Evolutionary conservation across 352 stramenopile species (phyloP).

Genomic region (Pythium pyrilobum): DNA sequence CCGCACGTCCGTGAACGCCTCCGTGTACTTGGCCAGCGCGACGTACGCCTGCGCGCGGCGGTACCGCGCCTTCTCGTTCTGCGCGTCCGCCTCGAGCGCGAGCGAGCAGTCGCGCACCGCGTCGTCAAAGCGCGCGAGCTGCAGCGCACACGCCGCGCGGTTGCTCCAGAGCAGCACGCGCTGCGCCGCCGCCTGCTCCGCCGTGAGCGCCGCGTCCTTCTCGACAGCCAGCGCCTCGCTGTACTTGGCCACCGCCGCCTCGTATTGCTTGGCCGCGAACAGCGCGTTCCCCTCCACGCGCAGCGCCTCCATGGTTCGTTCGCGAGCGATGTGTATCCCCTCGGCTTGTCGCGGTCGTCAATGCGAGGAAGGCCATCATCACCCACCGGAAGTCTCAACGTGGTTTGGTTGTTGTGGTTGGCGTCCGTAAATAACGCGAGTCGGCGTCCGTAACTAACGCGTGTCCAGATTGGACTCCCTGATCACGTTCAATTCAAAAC

Average conservation of each 20-base stretch:
- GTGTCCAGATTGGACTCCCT: no score
- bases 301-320: constrained; percentile 43
- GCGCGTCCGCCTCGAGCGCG: constrained; percentile 37
- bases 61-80: constrained; percentile 78
- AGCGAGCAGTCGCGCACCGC: constrained; percentile 50
- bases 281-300: constrained; percentile 68
- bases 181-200: constrained; percentile 31
- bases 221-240: constrained; percentile 33
- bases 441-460: no score
- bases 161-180: constrained; percentile 72
- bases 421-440: no score
- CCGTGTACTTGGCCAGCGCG: constrained; percentile 54
- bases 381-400: no score
- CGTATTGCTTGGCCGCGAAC: constrained; percentile 69
- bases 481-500: constrained; percentile 6
- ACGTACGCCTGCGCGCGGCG: constrained; percentile 69
- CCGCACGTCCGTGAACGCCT: constrained; percentile 68
- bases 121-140: constrained; percentile 51
- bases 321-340: no score
- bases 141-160: constrained; percentile 62
- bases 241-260: constrained; percentile 60
- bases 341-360: no score
- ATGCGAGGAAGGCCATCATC: no score
- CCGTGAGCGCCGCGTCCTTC: not conserved
- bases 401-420: not conserved